Evolutionary conservation across 2,329 filamentous ascomycete species (phyloP), one percentile per base, ranked within the genome.

Genomic region (Mycosphaerella arachidis): DNA sequence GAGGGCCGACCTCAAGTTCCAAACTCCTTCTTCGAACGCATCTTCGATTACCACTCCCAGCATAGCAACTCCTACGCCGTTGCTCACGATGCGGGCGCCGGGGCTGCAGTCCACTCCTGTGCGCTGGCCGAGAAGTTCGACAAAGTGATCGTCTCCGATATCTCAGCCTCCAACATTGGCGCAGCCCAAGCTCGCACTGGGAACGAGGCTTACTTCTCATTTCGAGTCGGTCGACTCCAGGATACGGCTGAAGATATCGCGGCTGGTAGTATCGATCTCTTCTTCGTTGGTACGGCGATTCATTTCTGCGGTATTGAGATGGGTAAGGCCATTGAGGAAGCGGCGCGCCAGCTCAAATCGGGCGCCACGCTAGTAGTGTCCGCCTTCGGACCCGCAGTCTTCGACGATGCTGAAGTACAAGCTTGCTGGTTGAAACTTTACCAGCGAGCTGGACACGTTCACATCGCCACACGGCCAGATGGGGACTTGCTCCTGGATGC

Each of bases 81-180:
- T 7, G 64, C 56, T 0, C 68, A 71, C 53, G 68, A 70, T 31
- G 64, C 63, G 16, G 67, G 69, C 6, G 69, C 68, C 1, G 69
- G 69, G 4, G 63, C 65, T 48, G 69, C 66, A 0, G 60, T 64
- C 6, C 64, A 66, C 18, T 59, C 68, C 0, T 16, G 43, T 7
- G 31, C 46, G 57, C 24, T 58, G 70, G 60, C 63, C 4, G 45
- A 57, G 13, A 56, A 43, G 8, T 71, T 71, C 56, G 10, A 6
- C 18, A 60, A 66, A 45, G 67, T 71, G 50, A 60, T 71, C 27
- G 58, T 70, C 13, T 69, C 68, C 13, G 69, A 70, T 50, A 64
- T 68, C 27, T 59, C 57, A 8, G 18, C 56, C 4, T 50, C 58
- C 24, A 68, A 67, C 50, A 58, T 71, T 7, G 55, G 7, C n/a